Percentiles rank a stretch among this genome's conserved stretches.
Conservation (phyloP, 352 stramenopile species). For the Blastocystis sp. region DNA sequence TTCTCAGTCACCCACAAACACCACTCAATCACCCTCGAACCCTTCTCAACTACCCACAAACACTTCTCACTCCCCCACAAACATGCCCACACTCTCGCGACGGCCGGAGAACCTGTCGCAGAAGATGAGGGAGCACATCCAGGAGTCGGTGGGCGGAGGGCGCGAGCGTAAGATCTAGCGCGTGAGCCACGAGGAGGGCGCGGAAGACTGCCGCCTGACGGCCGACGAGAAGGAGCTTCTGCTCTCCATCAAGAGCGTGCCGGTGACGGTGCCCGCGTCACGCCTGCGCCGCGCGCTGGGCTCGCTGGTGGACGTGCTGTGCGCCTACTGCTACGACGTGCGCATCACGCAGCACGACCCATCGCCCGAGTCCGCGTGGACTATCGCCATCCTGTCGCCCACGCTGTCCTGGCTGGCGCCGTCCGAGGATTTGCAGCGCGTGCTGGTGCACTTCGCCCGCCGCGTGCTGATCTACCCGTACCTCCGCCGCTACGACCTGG, state of each 20-base stretch:
- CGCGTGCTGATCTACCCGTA: constrained; percentile 92
- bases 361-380: constrained; percentile 92
- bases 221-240: constrained; percentile 69
- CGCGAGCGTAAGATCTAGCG: background rate
- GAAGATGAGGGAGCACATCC: background rate
- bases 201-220: background rate
- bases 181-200: constrained; percentile 53
- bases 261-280: constrained; percentile 56
- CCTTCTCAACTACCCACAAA: no score
- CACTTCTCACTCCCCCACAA: background rate
- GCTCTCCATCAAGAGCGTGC: constrained; percentile 68
- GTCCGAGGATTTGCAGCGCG: constrained; percentile 72
- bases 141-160: background rate
- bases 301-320: constrained; percentile 85
- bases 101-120: background rate
- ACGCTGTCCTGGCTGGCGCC: constrained; percentile 89
- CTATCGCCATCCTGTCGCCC: constrained; percentile 87
- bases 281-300: constrained; percentile 74
- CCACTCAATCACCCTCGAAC: no score
- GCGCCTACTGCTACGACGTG: constrained; percentile 91
- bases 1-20: no score
- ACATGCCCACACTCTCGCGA: background rate
- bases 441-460: constrained; percentile 75
- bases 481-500: constrained; percentile 85
- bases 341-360: constrained; percentile 89